Percentiles rank a stretch among this genome's conserved stretches.
These are phyloP conservation scores for Candida frijolesensis DNA, from an alignment of 1,139 yeast genomes.

Conservation along the genomic window DNA sequence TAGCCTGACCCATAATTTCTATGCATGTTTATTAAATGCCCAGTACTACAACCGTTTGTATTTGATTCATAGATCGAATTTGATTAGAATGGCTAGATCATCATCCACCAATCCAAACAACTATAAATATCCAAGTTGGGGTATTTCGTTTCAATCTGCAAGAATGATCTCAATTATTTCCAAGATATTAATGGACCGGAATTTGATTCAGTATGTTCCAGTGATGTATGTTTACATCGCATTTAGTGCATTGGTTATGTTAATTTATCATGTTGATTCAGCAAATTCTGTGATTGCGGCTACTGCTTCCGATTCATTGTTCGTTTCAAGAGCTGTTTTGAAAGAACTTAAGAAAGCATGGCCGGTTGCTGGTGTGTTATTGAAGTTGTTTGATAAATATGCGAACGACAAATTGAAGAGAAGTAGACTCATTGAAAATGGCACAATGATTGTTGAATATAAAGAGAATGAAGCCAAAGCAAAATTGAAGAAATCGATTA, in stretches of 20 bases:
- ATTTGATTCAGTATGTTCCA: conserved; percentile 56
- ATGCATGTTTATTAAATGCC: conserved; percentile 64
- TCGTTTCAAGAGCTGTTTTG: conserved; percentile 53
- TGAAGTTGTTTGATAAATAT: conserved; percentile 46
- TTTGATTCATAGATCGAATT: conserved; percentile 71
- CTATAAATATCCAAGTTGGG: conserved; percentile 76
- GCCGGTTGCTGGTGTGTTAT: conserved; percentile 47
- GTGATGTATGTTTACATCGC: conserved; percentile 58
- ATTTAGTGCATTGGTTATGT: conserved; percentile 72
- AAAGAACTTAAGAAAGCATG: conserved; percentile 51
- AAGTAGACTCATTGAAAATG: conserved; percentile 45
- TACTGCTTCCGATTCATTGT: conserved; percentile 61
- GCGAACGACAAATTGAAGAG: conserved; percentile 49
- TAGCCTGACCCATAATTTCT: conserved; percentile 52
- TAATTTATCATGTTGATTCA: conserved; percentile 73
- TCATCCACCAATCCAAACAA: conserved; percentile 47
- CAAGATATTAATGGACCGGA: conserved; percentile 56
- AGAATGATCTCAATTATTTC: conserved; percentile 73
- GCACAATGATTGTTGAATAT: conserved; percentile 40
- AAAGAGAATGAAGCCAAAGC: conserved; percentile 27
- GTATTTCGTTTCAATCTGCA: conserved; percentile 84
- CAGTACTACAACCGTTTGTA: conserved; percentile 76
- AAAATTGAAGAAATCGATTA: not conserved
- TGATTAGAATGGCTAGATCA: conserved; percentile 52
- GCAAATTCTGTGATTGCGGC: conserved; percentile 56